Percentiles rank a stretch among this genome's conserved stretches.
Evolutionary conservation across 1,284 basidiomycete species (phyloP).

Genomic region (Sporisorium scitamineum): DNA sequence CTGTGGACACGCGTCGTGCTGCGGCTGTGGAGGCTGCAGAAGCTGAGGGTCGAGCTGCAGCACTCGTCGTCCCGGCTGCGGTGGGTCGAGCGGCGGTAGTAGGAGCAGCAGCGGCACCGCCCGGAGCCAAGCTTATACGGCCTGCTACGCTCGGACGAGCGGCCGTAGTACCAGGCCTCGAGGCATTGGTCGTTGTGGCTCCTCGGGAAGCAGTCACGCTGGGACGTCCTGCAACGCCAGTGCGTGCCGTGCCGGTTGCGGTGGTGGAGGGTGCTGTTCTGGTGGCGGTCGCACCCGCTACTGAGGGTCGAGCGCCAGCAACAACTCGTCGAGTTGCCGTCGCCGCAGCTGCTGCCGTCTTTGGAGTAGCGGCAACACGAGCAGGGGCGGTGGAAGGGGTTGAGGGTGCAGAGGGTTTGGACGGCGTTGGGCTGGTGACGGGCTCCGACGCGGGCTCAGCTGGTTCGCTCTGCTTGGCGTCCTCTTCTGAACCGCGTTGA

Average conservation of each 20-base stretch:
- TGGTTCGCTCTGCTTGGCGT: slow-evolving; percentile 11
- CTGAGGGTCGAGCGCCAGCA: slow-evolving; percentile 31
- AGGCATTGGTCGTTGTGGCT: slow-evolving; percentile 5
- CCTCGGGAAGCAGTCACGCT: slow-evolving; percentile 18
- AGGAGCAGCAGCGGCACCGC: slow-evolving; percentile 3
- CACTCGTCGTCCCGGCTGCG: slow-evolving; percentile 9
- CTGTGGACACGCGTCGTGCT: slow-evolving; percentile 29
- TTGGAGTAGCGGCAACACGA: slow-evolving; percentile 12
- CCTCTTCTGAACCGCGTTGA: slow-evolving; percentile 3
- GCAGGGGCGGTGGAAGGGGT: slow-evolving; percentile 17
- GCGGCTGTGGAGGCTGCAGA: slow-evolving; percentile 19
- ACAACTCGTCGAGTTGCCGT: slow-evolving; percentile 31
- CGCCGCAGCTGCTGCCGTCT: slow-evolving; percentile 10
- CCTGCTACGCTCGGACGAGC: slow-evolving; percentile 31
- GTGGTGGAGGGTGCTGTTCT: slow-evolving; percentile 13
- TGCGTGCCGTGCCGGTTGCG: slow-evolving; percentile 11
- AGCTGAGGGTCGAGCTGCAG: slow-evolving; percentile 24
- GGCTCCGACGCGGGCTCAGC: slow-evolving; percentile 2
- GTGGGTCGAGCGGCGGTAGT: slow-evolving; percentile 23
- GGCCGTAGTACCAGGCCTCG: slow-evolving; percentile 8
- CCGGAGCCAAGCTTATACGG: slow-evolving; percentile 32
- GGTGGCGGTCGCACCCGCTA: slow-evolving; percentile 16
- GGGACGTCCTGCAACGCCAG: slow-evolving; percentile 25
- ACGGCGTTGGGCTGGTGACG: neutral
- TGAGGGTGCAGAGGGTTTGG: slow-evolving; percentile 18